Evolutionary conservation across 345 rosid genomes (phyloP).

Genomic region (Pistacia integerrima): DNA sequence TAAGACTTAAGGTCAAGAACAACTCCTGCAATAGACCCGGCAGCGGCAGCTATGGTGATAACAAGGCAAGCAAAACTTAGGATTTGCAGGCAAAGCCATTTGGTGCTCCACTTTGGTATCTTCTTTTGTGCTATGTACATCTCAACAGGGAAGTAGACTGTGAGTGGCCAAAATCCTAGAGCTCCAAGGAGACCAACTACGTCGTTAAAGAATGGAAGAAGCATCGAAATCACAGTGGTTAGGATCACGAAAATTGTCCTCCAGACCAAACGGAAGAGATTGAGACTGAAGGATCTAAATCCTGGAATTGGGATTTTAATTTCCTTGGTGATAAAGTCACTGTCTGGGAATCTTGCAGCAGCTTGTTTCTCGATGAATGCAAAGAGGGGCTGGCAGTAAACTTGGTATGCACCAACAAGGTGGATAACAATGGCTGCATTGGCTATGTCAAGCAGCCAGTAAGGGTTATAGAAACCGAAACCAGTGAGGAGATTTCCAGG

Average conservation of each 20-base stretch:
- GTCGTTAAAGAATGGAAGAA: conserved; percentile 85
- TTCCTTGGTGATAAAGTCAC: conserved; percentile 57
- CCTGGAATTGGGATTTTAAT: conserved; percentile 53
- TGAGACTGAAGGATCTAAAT: conserved; percentile 49
- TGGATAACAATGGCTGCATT: conserved; percentile 80
- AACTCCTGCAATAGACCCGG: conserved; percentile 81
- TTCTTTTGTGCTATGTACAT: conserved; percentile 76
- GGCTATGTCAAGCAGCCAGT: conserved; percentile 89
- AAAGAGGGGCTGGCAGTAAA: conserved; percentile 83
- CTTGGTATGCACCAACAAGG: conserved; percentile 92
- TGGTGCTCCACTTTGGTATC: conserved; percentile 75
- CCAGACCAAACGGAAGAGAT: conserved; percentile 79
- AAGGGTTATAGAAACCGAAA: conserved; percentile 78
- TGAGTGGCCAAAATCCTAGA: conserved; percentile 88
- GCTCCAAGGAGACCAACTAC: conserved; percentile 88
- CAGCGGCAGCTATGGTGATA: conserved; percentile 70
- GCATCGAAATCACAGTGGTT: conserved; percentile 79
- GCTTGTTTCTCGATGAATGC: conserved; percentile 76
- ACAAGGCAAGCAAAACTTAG: conserved; percentile 77
- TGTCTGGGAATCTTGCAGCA: conserved; percentile 48
- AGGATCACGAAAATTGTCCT: conserved; percentile 75
- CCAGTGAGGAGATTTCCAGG: conserved; percentile 88
- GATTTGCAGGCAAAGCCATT: conserved; percentile 72
- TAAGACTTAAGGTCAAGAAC: conserved; percentile 56
- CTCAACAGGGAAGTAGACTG: conserved; percentile 89